Base-by-base conservation (phyloP, 1,284 basidiomycete genomes). In the Coniferiporia sulphurascens region DNA sequence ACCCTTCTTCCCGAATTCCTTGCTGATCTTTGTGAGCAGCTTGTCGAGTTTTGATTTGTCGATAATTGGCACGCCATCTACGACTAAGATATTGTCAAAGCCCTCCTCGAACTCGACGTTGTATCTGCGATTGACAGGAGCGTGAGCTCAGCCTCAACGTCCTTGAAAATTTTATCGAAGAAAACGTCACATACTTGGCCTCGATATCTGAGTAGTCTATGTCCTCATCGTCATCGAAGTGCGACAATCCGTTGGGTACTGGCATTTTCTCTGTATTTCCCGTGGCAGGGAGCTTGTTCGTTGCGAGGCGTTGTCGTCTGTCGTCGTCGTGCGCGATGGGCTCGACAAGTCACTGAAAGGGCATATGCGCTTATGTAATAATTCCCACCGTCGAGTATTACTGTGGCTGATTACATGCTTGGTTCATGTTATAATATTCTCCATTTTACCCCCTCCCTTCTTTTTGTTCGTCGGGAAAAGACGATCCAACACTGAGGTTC, bases 121-220 rank as follows among this genome's bases (percentile, higher is more conserved):
- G 74, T 92, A 93, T 78, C 91, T 95, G 68, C n/a, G 32, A 49
- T 27, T 51, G 53, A 59, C 49, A 62, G 63, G 58, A 68, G 56
- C 36, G 59, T 34, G 32, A 17, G 48, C 22, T 27, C 22, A 27
- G 45, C 48, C 51, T 45, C 15, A 50, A 36, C 13, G 9, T 34
- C n/a, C 34, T 48, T 46, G 9, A 56, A 53, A 48, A 57, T 48
- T 59, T 44, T 43, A 62, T 43, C 41, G 22, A 60, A 46, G 36
- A 17, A 55, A 48, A 27, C 43, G 48, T 21, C 7, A 74, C 83
- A 62, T 65, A 96, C 93, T 93, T 92, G 75, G 83, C 84, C 71
- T 98, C 95, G 66, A 99, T 97, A 71, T 98, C 95, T 58, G 89
- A 85, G 72, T 89, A 98, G 73, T 98, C 92, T 66, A 97, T 92